A percentile compares a stretch with the other conserved stretches of the same genome.
phyloP scores from a whole-genome alignment of 345 rosid species.

The Salix arbutifolia region DNA sequence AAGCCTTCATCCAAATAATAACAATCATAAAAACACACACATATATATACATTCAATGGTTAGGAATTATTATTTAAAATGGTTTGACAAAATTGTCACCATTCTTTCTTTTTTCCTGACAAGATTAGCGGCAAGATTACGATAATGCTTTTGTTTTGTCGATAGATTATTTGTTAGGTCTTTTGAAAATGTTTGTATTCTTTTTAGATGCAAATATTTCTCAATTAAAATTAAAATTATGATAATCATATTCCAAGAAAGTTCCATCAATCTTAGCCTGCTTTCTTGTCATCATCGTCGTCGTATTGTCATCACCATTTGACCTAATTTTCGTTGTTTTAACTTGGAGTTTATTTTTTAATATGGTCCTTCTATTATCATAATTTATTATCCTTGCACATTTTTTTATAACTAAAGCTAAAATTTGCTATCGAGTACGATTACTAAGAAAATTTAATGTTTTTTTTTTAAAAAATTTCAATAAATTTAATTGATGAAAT shows the following conservation, averaged over 20 bases:
- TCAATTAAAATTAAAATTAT: not conserved
- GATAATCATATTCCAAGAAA: not conserved
- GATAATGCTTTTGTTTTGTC: conserved; percentile 10
- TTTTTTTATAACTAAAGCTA: too few relatives aligned
- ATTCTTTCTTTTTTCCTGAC: not conserved
- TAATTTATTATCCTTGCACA: too few relatives aligned
- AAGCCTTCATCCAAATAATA: not conserved
- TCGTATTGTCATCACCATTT: too few relatives aligned
- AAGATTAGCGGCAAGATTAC: conserved; percentile 13
- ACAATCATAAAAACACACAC: too few relatives aligned
- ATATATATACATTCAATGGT: not conserved
- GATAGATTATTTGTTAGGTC: not conserved
- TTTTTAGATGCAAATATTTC: not conserved
- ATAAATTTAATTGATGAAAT: too few relatives aligned
- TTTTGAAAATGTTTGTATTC: not conserved
- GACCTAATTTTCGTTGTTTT: not conserved
- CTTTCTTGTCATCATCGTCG: not conserved
- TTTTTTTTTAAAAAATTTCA: too few relatives aligned
- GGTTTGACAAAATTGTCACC: conserved; percentile 7
- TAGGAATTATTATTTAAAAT: not conserved
- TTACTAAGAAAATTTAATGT: too few relatives aligned
- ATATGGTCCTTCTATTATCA: too few relatives aligned
- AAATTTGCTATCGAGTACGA: too few relatives aligned
- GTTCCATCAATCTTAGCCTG: not conserved
- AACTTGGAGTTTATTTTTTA: too few relatives aligned